Percentiles rank a stretch among this genome's conserved stretches.
Evolutionary conservation across 129 eudicot genomes (phyloP).

Genomic region (Flaveria trinervia): DNA sequence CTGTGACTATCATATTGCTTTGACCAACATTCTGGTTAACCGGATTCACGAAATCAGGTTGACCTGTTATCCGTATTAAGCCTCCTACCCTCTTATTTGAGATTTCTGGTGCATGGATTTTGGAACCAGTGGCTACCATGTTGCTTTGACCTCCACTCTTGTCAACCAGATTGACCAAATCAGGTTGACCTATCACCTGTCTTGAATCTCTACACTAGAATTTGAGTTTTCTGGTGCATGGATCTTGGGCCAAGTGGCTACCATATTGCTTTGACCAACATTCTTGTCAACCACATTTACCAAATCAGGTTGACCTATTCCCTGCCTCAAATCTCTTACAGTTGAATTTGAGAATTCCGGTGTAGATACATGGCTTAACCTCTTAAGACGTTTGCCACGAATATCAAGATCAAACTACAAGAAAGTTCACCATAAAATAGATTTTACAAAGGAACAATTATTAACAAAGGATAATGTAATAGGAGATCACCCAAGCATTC

Average conservation of each 20-base stretch:
- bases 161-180: slow-evolving; percentile 3
- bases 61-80: not conserved
- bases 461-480: not conserved
- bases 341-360: not conserved
- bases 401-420: slow-evolving; percentile 55
- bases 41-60: slow-evolving; percentile 7
- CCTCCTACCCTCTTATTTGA: not conserved
- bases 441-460: slow-evolving; percentile 5
- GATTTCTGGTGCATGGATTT: slow-evolving; percentile 2
- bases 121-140: not conserved
- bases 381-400: slow-evolving; percentile 54
- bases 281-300: not conserved
- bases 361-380: slow-evolving; percentile 50
- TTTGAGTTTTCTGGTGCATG: slow-evolving; percentile 8
- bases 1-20: slow-evolving; percentile 11
- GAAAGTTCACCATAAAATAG: not conserved
- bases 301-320: not conserved
- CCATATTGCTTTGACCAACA: slow-evolving; percentile 13
- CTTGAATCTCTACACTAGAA: not conserved
- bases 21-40: not conserved
- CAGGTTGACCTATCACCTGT: slow-evolving; percentile 3
- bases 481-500: not conserved
- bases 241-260: not conserved
- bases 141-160: not conserved
- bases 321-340: not conserved